Conservation (phyloP, 2,329 filamentous ascomycete genomes). For the Diplodia seriata region DNA sequence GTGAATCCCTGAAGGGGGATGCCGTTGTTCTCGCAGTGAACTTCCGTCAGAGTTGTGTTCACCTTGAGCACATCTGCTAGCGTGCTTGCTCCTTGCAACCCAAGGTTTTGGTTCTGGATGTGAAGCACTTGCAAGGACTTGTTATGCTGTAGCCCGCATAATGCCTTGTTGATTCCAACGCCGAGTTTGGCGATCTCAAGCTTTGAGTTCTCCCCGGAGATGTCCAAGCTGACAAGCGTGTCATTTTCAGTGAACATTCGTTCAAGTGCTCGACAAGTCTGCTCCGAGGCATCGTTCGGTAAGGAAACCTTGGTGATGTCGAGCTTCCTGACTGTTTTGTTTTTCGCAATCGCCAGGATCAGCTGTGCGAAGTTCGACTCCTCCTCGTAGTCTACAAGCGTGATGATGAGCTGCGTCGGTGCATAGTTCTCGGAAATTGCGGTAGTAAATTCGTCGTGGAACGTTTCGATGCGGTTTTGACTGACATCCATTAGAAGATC, state of each 20-base stretch:
- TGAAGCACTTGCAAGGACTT: slow-evolving; percentile 66
- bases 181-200: slow-evolving; percentile 74
- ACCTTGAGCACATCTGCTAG: slow-evolving; percentile 71
- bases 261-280: slow-evolving; percentile 69
- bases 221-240: slow-evolving; percentile 70
- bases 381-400: slow-evolving; percentile 72
- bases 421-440: slow-evolving; percentile 61
- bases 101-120: slow-evolving; percentile 72
- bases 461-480: slow-evolving; percentile 64
- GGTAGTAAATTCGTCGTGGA: slow-evolving; percentile 59
- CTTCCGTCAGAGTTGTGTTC: slow-evolving; percentile 67
- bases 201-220: slow-evolving; percentile 74
- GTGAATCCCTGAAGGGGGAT: slow-evolving; percentile 75
- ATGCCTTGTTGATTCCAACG: slow-evolving; percentile 70
- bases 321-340: slow-evolving; percentile 67
- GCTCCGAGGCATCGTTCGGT: slow-evolving; percentile 70
- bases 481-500: slow-evolving; percentile 71
- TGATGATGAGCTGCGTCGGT: slow-evolving; percentile 69
- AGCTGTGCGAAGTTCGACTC: slow-evolving; percentile 69
- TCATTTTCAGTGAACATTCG: slow-evolving; percentile 70
- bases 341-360: slow-evolving; percentile 66
- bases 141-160: slow-evolving; percentile 70
- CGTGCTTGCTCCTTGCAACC: slow-evolving; percentile 72
- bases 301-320: slow-evolving; percentile 75
- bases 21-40: slow-evolving; percentile 75